phyloP scores from a whole-genome alignment of 140 eudicot species.

The Anethum foeniculum region DNA sequence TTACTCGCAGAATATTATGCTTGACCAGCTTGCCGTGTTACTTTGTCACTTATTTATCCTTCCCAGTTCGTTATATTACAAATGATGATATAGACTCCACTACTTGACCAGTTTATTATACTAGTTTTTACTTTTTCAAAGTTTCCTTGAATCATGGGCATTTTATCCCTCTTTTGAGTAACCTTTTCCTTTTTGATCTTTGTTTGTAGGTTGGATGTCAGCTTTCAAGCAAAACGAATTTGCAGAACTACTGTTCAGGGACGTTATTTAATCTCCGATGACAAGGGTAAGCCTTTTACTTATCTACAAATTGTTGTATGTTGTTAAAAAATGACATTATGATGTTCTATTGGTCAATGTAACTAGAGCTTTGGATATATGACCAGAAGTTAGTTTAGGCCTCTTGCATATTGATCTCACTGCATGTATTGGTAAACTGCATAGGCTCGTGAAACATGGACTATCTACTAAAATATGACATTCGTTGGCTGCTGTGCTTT shows the following conservation, averaged over 20 bases:
- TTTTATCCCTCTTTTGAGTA: not conserved
- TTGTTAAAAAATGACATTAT: not conserved
- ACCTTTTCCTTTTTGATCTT: not conserved
- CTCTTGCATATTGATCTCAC: not conserved
- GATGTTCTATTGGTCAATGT: not conserved
- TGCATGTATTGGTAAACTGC: not conserved
- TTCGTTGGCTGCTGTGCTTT: not conserved
- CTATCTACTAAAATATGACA: not conserved
- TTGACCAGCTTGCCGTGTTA: not conserved
- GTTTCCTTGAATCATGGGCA: not conserved
- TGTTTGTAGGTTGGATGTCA: slow-evolving; percentile 41
- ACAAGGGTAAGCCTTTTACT: slow-evolving; percentile 39
- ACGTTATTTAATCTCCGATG: slow-evolving; percentile 71
- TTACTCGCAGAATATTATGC: not conserved
- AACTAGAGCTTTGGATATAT: not conserved
- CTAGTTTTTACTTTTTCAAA: not conserved
- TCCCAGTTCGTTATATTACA: not conserved
- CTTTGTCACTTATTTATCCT: not conserved
- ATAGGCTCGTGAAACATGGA: not conserved
- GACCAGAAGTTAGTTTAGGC: not conserved
- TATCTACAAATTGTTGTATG: not conserved
- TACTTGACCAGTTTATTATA: not conserved
- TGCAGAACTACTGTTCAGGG: slow-evolving; percentile 91
- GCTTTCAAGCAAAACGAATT: slow-evolving; percentile 35
- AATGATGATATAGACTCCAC: too few relatives aligned